Evolutionary conservation across 768 basidiomycete species (phyloP), one percentile per base, ranked within the genome.

Genomic region (Cystofilobasidium bisporidii): DNA sequence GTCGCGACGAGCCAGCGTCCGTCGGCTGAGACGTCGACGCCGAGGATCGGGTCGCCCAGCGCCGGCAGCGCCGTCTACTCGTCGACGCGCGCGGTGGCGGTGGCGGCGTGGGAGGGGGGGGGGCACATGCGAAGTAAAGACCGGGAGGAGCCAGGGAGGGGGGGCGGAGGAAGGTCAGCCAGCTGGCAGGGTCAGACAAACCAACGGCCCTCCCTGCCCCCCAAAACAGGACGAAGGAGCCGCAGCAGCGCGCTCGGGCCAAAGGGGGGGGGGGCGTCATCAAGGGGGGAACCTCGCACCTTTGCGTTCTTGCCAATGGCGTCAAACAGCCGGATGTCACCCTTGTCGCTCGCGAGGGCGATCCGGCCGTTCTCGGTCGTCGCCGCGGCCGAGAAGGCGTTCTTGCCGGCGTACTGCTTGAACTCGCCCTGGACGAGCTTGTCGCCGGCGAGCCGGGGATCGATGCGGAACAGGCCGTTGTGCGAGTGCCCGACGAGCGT

Each of bases 301-400:
- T 99, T 99, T 33, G 96, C 96, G 74, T 91, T 98, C 83, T 98
- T 99, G 53, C 96, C 96, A 71, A 99, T 87, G 57, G 87, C 82
- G 78, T 99, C 96, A 72, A 92, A 99, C 64, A 99, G 80, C 45
- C 93, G 82, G 71, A 99, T 88, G 75, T 98, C 96, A 64, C 96
- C 96, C 80, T 98, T 99, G 76, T 89, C 87, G 72, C 90, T 92
- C 41, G 89, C 92, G 15, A 99, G 88, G 10, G 92, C 96, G 69
- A 99, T 80, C 76, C 87, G 86, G 18, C 94, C 94, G 22, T 79
- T 76, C 41, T 85, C 86, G 18, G 94, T 98, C 4, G 96, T 98
- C 15, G 88, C 81, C 40, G 96, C 85, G 12, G 89, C 87, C 0
- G 91, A 96, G 77, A 99, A 99, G 75, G 87, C 86, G 80, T 92